phyloP scores from a whole-genome alignment of 495 filamentous ascomycete species.

The Glarea lozoyensis region DNA sequence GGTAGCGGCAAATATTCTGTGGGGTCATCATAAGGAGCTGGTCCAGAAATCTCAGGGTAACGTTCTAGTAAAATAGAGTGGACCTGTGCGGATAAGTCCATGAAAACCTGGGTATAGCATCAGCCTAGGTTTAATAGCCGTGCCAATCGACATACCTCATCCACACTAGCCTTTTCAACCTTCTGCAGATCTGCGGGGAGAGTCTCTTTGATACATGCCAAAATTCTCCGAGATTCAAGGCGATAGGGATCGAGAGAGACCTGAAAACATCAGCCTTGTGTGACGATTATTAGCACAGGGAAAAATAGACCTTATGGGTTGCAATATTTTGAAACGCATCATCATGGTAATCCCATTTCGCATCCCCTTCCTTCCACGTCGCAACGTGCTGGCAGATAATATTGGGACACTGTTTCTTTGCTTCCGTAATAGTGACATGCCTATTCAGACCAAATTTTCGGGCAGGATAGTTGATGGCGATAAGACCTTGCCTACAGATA shows the following conservation, averaged over 20 bases:
- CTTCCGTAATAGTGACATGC: slow-evolving; percentile 67
- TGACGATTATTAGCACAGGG: too few species aligned
- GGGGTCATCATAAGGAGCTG: slow-evolving; percentile 60
- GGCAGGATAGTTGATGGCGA: slow-evolving; percentile 93
- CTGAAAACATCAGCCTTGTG: too few species aligned
- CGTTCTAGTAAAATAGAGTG: slow-evolving; percentile 65
- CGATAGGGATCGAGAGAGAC: slow-evolving; percentile 90
- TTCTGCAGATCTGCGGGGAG: slow-evolving; percentile 53
- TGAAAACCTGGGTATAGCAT: too few species aligned
- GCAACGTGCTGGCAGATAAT: slow-evolving; percentile 87
- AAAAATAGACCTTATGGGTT: slow-evolving; percentile 88
- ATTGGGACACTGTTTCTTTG: slow-evolving; percentile 79
- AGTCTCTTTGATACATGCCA: slow-evolving; percentile 70
- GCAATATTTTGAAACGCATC: slow-evolving; percentile 66
- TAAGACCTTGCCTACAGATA: slow-evolving; percentile 56
- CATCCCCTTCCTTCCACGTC: slow-evolving; percentile 88
- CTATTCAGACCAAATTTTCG: slow-evolving; percentile 68
- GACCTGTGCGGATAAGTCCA: slow-evolving; percentile 80
- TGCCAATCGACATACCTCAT: too few species aligned
- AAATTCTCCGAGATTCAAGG: slow-evolving; percentile 71
- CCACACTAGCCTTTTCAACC: slow-evolving; percentile 85
- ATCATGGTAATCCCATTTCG: slow-evolving; percentile 83
- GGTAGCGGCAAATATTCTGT: slow-evolving; percentile 64
- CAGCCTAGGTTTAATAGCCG: too few species aligned
- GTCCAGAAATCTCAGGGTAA: slow-evolving; percentile 63